phyloP scores from a whole-genome alignment of 2,329 filamentous ascomycete genomes.

The Aureobasidium lini region DNA sequence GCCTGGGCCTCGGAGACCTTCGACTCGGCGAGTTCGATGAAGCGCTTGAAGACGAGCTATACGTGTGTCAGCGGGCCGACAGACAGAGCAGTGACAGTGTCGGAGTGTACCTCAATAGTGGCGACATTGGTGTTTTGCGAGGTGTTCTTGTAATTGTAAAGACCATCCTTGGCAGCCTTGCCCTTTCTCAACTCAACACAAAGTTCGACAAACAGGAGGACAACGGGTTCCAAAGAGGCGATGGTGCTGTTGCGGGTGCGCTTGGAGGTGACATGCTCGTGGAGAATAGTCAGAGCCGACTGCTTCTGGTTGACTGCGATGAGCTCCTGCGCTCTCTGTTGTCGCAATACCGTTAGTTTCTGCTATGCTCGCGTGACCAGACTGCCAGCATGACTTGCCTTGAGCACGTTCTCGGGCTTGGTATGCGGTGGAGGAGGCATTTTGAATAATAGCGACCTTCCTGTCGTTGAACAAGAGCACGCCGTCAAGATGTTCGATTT shows the following conservation, averaged over 20 bases:
- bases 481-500: conserved; percentile 6
- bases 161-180: conserved; percentile 94
- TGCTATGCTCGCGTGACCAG: background rate
- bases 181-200: conserved; percentile 97
- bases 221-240: conserved; percentile 91
- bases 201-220: conserved; percentile 94
- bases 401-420: conserved; percentile 98
- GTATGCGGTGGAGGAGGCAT: conserved; percentile 96
- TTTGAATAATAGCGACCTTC: conserved; percentile 31
- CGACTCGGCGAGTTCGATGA: conserved; percentile 92
- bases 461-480: conserved; percentile 9
- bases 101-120: conserved; percentile 72
- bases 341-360: conserved; percentile 17
- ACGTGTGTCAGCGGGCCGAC: conserved; percentile 12
- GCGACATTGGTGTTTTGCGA: conserved; percentile 97
- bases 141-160: conserved; percentile 99
- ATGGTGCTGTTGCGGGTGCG: conserved; percentile 96
- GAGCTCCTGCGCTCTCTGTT: conserved; percentile 84
- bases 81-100: background rate
- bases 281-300: conserved; percentile 86
- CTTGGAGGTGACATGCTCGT: conserved; percentile 99
- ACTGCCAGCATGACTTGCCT: conserved; percentile 41
- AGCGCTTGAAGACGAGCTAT: conserved; percentile 87
- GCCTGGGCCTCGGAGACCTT: conserved; percentile 94
- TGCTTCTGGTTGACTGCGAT: conserved; percentile 92